Conservation (phyloP, 306 rosid genomes). For the Cucurbita moschata region DNA sequence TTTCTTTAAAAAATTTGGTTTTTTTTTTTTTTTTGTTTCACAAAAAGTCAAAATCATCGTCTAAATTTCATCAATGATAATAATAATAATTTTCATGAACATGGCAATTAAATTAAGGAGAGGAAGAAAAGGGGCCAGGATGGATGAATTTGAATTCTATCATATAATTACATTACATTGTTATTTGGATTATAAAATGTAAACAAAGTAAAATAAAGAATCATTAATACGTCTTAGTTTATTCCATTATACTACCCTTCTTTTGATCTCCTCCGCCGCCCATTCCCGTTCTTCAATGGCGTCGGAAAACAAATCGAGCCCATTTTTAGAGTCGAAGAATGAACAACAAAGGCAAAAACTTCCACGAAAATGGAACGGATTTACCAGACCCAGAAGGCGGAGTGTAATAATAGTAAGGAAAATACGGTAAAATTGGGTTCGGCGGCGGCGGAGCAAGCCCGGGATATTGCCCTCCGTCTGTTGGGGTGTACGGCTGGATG, state of each 20-base stretch:
- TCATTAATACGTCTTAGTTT: not conserved
- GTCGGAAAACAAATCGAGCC: not conserved
- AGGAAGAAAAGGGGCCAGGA: too few species aligned
- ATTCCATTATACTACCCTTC: not conserved
- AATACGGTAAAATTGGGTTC: not conserved
- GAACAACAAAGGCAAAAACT: not conserved
- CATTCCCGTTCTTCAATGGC: not conserved
- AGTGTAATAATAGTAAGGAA: not conserved
- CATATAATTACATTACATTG: not conserved
- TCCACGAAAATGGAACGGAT: slow-evolving; percentile 4
- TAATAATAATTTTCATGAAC: too few species aligned
- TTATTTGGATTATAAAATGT: not conserved
- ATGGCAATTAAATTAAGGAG: too few species aligned
- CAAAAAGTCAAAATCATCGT: too few species aligned
- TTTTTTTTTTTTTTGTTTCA: too few species aligned
- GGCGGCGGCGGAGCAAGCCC: slow-evolving; percentile 9
- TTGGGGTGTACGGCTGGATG: not conserved
- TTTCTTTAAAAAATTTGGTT: too few species aligned
- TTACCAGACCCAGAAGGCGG: not conserved
- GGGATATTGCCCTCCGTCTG: not conserved
- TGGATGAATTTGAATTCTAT: too few species aligned
- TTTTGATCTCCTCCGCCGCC: not conserved
- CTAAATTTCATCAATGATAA: too few species aligned
- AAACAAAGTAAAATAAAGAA: not conserved
- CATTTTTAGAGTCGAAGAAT: not conserved